These are phyloP conservation scores for Botryotinia narcissicola DNA, from an alignment of 2,329 filamentous ascomycete genomes.

Conservation along the genomic window DNA sequence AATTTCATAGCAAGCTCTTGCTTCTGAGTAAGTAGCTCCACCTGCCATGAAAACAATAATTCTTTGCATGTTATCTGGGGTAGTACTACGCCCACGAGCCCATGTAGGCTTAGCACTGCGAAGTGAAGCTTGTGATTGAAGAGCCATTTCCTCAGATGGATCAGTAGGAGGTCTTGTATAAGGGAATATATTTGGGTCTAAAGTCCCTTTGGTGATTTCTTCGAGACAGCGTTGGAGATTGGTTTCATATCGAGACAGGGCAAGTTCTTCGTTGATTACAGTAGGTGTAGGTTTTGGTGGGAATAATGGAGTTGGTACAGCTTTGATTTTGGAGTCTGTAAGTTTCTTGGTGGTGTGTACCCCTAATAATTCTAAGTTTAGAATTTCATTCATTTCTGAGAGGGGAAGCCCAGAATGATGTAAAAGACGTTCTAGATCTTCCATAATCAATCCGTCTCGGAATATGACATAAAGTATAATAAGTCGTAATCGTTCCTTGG, in stretches of 20 bases:
- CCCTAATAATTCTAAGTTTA: conserved; percentile 79
- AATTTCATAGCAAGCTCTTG: conserved; percentile 84
- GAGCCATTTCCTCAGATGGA: conserved; percentile 56
- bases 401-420: conserved; percentile 77
- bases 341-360: conserved; percentile 68
- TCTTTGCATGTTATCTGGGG: conserved; percentile 79
- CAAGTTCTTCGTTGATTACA: conserved; percentile 69
- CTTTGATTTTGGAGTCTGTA: conserved; percentile 67
- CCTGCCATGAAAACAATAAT: conserved; percentile 94
- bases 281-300: conserved; percentile 58
- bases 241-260: conserved; percentile 83
- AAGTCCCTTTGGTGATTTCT: conserved; percentile 61
- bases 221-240: conserved; percentile 82
- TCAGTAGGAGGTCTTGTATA: conserved; percentile 69
- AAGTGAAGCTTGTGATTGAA: conserved; percentile 67
- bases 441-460: conserved; percentile 76
- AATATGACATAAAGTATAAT: conserved; percentile 84
- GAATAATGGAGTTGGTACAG: conserved; percentile 66
- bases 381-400: conserved; percentile 68
- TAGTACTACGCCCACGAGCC: conserved; percentile 77
- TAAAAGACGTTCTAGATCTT: conserved; percentile 81
- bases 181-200: conserved; percentile 67
- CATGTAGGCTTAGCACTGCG: conserved; percentile 92
- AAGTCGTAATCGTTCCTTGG: conserved; percentile 76
- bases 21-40: conserved; percentile 90